Evolutionary conservation across 805 yeast species (phyloP).

Genomic region (Maudiozyma barnettii): DNA sequence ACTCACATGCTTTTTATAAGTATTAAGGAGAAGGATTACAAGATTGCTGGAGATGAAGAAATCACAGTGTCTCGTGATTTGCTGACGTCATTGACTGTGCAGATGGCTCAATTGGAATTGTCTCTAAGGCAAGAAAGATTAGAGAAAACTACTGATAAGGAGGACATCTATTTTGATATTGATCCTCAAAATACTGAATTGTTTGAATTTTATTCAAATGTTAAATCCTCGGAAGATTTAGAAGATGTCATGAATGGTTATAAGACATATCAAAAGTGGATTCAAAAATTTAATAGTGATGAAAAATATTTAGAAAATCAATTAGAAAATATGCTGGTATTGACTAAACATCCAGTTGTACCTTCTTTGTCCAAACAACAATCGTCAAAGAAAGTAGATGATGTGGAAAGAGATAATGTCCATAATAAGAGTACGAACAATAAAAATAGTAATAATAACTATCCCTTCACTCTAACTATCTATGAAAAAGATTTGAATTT

Average conservation of each 20-base stretch:
- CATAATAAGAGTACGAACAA: neutral
- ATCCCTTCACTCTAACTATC: slow-evolving; percentile 1
- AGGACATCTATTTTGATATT: slow-evolving; percentile 1
- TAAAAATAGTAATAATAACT: neutral
- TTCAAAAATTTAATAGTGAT: slow-evolving; percentile 1
- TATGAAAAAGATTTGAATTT: slow-evolving; percentile 4
- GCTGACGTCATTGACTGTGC: neutral
- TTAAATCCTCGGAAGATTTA: neutral
- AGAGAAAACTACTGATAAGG: neutral
- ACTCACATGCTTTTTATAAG: neutral
- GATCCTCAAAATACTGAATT: slow-evolving; percentile 1
- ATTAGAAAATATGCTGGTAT: neutral
- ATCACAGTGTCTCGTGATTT: neutral
- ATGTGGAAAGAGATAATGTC: too few species aligned
- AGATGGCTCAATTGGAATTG: neutral
- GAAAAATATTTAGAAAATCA: neutral
- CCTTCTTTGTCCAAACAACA: neutral
- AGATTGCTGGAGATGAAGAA: neutral
- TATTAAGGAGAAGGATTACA: neutral
- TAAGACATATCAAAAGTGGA: neutral
- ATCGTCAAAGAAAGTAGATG: neutral
- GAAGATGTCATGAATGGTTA: neutral
- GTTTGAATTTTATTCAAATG: slow-evolving; percentile 1
- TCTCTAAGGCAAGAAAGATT: neutral
- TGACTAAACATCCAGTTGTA: neutral